Evolutionary conservation across 306 rosid genomes (phyloP).

Genomic region (Pachyrhizus erosus): DNA sequence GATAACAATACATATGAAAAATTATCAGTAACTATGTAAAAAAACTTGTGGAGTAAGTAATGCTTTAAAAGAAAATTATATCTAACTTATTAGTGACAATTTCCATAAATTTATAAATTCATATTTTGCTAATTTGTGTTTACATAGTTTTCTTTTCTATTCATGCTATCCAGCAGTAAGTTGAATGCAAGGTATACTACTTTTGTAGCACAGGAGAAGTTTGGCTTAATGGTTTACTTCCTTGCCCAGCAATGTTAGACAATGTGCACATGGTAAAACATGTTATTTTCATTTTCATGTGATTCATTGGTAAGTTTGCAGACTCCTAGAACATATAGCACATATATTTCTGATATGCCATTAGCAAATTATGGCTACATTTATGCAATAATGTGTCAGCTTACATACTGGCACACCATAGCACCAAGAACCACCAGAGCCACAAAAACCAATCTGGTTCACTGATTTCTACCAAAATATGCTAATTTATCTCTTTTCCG

Average conservation of each 20-base stretch:
- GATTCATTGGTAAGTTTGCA: no score
- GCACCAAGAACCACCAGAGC: no score
- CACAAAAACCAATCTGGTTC: no score
- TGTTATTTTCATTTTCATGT: no score
- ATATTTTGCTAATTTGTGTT: not conserved
- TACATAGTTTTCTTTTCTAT: not conserved
- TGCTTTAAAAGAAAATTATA: not conserved
- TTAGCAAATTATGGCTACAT: no score
- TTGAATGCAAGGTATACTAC: not conserved
- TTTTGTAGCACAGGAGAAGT: slow-evolving; percentile 4
- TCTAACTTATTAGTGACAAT: not conserved
- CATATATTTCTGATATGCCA: no score
- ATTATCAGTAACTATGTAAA: not conserved
- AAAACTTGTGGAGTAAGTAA: not conserved
- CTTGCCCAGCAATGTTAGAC: not conserved
- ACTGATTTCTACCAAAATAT: no score
- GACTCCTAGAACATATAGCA: no score
- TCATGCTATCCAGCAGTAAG: slow-evolving; percentile 4
- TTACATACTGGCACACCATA: no score
- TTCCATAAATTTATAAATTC: not conserved
- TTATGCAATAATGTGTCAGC: no score
- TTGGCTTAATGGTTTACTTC: not conserved
- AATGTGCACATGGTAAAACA: not conserved
- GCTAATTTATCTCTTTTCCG: no score
- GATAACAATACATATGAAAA: not conserved